These are phyloP conservation scores for Trifolium fragiferum DNA, from an alignment of 306 rosid genomes.

Conservation along the genomic window DNA sequence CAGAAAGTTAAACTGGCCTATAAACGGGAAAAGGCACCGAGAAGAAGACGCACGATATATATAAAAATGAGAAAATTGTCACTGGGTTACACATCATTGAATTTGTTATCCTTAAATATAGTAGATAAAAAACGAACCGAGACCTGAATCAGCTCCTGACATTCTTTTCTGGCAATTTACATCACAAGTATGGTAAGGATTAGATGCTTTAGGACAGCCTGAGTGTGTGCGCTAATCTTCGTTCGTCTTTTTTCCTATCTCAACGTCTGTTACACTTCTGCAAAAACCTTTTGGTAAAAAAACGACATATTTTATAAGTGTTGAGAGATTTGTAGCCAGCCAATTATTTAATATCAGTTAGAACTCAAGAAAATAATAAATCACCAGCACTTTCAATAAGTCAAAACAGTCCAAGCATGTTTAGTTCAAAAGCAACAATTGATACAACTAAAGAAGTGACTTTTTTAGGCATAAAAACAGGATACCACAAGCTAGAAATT, in stretches of 20 bases:
- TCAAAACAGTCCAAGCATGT: conserved; percentile 16
- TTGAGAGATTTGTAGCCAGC: conserved; percentile 34
- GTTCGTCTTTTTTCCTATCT: conserved; percentile 52
- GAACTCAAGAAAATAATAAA: conserved; percentile 6
- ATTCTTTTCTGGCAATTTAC: too few species aligned
- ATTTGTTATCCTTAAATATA: neutral
- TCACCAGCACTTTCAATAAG: conserved; percentile 11
- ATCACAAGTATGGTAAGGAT: too few species aligned
- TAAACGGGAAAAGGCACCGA: conserved; percentile 22
- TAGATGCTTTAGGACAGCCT: conserved; percentile 66
- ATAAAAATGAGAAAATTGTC: neutral
- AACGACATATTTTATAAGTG: conserved; percentile 35
- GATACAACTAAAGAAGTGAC: conserved; percentile 8
- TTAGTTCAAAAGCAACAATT: too few species aligned
- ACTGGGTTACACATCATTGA: neutral
- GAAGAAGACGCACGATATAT: neutral
- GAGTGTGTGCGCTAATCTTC: conserved; percentile 49
- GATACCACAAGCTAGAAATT: neutral
- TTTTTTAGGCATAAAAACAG: neutral
- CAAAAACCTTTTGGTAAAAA: conserved; percentile 52
- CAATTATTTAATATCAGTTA: neutral
- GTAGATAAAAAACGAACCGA: conserved; percentile 23
- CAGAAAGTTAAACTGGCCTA: neutral
- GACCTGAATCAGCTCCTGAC: conserved; percentile 67
- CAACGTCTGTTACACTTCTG: conserved; percentile 46